Percentiles rank a stretch among this genome's conserved stretches.
phyloP scores from a whole-genome alignment of 2,329 filamentous ascomycete genomes.

The Dendrostoma leiphaemia region DNA sequence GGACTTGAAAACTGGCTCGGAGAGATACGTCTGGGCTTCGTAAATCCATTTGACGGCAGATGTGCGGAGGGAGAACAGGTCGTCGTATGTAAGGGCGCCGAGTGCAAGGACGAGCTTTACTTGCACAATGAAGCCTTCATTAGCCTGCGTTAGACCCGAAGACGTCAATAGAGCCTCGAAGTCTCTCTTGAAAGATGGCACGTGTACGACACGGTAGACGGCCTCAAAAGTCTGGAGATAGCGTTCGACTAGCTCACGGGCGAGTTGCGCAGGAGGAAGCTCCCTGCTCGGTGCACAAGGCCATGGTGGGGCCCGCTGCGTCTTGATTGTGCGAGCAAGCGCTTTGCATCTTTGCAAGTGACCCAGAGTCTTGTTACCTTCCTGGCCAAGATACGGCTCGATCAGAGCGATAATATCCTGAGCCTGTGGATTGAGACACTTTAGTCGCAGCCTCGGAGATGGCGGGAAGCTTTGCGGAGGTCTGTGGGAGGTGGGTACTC shows the following conservation, averaged over 20 bases:
- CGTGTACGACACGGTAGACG: conserved; percentile 55
- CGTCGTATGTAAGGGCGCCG: conserved; percentile 46
- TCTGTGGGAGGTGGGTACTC: no score
- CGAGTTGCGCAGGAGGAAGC: conserved; percentile 37
- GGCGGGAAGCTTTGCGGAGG: no score
- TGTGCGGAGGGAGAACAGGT: conserved; percentile 39
- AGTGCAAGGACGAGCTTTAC: conserved; percentile 54
- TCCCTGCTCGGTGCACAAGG: conserved; percentile 36
- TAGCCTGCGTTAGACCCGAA: conserved; percentile 33
- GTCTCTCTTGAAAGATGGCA: conserved; percentile 54
- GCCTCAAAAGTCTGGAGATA: conserved; percentile 58
- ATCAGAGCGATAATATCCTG: not conserved
- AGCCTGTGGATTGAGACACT: not conserved
- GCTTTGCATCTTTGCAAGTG: conserved; percentile 39
- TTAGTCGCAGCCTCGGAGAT: not conserved
- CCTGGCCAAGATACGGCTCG: not conserved
- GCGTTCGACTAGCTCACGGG: conserved; percentile 48
- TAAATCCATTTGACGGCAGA: conserved; percentile 49
- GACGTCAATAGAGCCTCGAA: conserved; percentile 49
- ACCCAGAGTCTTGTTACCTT: conserved; percentile 17
- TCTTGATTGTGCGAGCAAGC: conserved; percentile 40
- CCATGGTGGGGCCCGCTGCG: conserved; percentile 34
- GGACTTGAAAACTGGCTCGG: conserved; percentile 44
- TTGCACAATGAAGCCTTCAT: conserved; percentile 47
- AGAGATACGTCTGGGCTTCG: conserved; percentile 51